Base-by-base conservation (phyloP, 2,329 filamentous ascomycete species). In the Colletotrichum somersetense region DNA sequence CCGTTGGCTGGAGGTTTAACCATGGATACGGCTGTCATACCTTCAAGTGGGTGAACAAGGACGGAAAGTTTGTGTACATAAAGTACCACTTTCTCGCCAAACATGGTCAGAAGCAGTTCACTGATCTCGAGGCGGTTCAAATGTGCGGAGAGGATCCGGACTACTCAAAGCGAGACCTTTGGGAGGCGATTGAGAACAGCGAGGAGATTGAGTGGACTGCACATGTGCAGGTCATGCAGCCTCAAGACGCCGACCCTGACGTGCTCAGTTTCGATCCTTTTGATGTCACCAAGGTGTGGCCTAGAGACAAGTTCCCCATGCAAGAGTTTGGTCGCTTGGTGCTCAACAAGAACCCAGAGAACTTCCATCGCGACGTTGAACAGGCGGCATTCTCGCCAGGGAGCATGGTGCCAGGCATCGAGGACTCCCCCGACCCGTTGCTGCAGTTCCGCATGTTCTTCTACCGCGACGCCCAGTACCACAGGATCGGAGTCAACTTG, bases 141-240 rank as follows among this genome's bases (percentile, higher is more conserved):
- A 82, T 85, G 73, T 82, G 80, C 46, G 85, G 86, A 23, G 81
- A 86, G 64, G 84, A 88, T 73, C 85, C 85, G 0, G 86, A 87
- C 73, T 87, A 84, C 77, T 84, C 82, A 23, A 87, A 86, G 75
- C 83, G 86, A 74, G 88, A 91, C 72, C 82, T 90, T 5, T 89
- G 86, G 78, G 80, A 87, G 7, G 80, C 87, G 23, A 89, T 90
- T 70, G 80, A 86, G 64, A 80, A 81, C 26, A 86, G 86, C 52
- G 84, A 90, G 42, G 82, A 83, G 73, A 84, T 87, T 38, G 84
- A 84, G 14, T 90, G 88, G 87, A 88, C 84, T 30, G 84, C 85
- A 73, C 87, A 85, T 73, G 84, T 89, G 8, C 88, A 90, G 78
- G 82, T 87, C n/a, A 83, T 90, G 74, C 83, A 84, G 58, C 88